Conservation (phyloP, 305 asterid species). For the Fraxinus sp. region DNA sequence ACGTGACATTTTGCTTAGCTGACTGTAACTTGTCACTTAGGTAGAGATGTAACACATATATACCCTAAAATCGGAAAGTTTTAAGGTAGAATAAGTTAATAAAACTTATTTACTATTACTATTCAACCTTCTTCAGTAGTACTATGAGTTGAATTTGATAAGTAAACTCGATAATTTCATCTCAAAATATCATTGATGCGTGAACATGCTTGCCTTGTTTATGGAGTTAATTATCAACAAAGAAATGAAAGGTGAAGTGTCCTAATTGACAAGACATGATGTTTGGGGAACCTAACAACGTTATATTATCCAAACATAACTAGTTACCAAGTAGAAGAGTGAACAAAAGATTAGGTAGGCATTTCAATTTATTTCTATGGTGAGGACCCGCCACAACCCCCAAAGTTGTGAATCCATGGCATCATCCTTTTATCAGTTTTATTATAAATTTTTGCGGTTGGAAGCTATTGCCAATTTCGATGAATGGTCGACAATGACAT, state of each 20-base stretch:
- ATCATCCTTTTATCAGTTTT: background rate
- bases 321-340: background rate
- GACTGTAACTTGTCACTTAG: background rate
- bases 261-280: background rate
- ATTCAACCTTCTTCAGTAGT: background rate
- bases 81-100: background rate
- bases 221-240: background rate
- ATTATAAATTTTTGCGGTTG: slow-evolving; percentile 16
- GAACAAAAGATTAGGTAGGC: slow-evolving; percentile 1
- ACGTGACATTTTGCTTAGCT: no score
- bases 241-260: background rate
- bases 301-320: background rate
- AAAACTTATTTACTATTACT: no score
- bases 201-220: background rate
- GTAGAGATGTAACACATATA: background rate
- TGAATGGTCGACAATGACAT: slow-evolving; percentile 11
- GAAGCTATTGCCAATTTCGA: slow-evolving; percentile 23
- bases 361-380: background rate
- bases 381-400: background rate
- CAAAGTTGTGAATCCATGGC: background rate
- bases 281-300: background rate
- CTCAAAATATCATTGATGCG: background rate
- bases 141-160: background rate
- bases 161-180: background rate
- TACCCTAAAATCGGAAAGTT: background rate